Evolutionary conservation across 257 asterid genomes (phyloP).

Genomic region (Przewalskia tangutica): DNA sequence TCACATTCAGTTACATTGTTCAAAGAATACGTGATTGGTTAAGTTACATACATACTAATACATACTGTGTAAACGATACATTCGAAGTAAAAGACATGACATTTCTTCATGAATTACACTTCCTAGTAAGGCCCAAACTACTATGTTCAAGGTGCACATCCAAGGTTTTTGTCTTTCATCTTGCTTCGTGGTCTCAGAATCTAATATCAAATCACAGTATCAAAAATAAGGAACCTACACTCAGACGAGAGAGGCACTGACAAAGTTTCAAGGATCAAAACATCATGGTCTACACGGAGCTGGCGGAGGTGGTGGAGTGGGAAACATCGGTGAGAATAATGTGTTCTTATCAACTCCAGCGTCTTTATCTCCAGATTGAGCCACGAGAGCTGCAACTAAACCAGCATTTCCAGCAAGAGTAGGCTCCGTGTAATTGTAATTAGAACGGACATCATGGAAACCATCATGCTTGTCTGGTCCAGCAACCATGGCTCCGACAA

Average conservation of each 20-base stretch:
- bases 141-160: conserved; percentile 12
- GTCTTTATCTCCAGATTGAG: conserved; percentile 61
- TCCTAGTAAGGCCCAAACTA: conserved; percentile 7
- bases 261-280: background rate
- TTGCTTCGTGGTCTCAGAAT: conserved; percentile 3
- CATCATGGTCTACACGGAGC: conserved; percentile 83
- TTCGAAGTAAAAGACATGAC: conserved; percentile 2
- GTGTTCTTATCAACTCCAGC: conserved; percentile 74
- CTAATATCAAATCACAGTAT: conserved; percentile 10
- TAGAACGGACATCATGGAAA: conserved; percentile 68
- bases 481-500: conserved; percentile 96
- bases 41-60: conserved; percentile 12
- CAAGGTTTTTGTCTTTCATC: background rate
- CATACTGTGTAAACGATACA: conserved; percentile 1
- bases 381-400: conserved; percentile 82
- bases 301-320: conserved; percentile 94
- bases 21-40: conserved; percentile 20
- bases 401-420: conserved; percentile 96
- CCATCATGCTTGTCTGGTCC: conserved; percentile 90
- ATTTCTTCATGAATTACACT: background rate
- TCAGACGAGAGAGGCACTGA: background rate
- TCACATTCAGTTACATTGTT: background rate
- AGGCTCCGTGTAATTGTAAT: conserved; percentile 91
- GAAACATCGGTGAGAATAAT: conserved; percentile 87
- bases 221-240: conserved; percentile 15